Percentiles rank a stretch among this genome's conserved stretches.
Conservation (phyloP, 1,139 yeast genomes). For the Saccharomyces pastorianus region DNA sequence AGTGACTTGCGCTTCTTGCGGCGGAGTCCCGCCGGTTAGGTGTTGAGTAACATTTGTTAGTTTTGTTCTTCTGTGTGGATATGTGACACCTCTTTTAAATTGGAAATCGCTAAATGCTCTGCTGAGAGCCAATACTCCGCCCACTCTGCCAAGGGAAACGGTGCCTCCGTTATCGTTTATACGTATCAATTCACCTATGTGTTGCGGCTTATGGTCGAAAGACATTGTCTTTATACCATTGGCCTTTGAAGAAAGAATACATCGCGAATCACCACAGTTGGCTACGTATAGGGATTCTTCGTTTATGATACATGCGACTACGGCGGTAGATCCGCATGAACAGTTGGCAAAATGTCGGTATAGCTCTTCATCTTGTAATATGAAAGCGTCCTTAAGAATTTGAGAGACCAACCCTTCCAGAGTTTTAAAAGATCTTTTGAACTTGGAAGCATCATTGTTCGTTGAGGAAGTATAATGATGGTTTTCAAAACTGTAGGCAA, state of each 20-base stretch:
- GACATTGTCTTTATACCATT: slow-evolving; percentile 50
- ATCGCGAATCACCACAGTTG: slow-evolving; percentile 70
- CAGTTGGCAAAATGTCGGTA: slow-evolving; percentile 36
- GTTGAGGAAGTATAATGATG: slow-evolving; percentile 20
- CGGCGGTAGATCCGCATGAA: slow-evolving; percentile 65
- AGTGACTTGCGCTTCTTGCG: slow-evolving; percentile 41
- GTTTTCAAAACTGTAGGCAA: slow-evolving; percentile 24
- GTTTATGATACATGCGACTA: slow-evolving; percentile 46
- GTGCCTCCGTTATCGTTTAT: slow-evolving; percentile 70
- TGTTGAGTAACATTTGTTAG: slow-evolving; percentile 2
- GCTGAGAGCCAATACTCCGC: slow-evolving; percentile 63
- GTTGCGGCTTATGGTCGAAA: slow-evolving; percentile 70
- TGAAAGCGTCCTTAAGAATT: slow-evolving; percentile 43
- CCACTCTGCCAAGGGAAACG: slow-evolving; percentile 62
- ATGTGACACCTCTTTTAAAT: slow-evolving; percentile 44
- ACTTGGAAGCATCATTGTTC: slow-evolving; percentile 6
- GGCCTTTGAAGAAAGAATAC: slow-evolving; percentile 42
- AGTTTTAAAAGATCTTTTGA: slow-evolving; percentile 23
- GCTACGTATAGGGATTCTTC: slow-evolving; percentile 44
- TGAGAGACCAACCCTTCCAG: slow-evolving; percentile 36
- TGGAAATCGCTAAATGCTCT: slow-evolving; percentile 73
- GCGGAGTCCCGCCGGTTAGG: slow-evolving; percentile 26
- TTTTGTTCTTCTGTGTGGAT: slow-evolving; percentile 14
- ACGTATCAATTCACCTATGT: slow-evolving; percentile 65
- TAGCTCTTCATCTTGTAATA: slow-evolving; percentile 49